phyloP scores from a whole-genome alignment of 1,284 basidiomycete genomes.

The Rhodotorula sp. region DNA sequence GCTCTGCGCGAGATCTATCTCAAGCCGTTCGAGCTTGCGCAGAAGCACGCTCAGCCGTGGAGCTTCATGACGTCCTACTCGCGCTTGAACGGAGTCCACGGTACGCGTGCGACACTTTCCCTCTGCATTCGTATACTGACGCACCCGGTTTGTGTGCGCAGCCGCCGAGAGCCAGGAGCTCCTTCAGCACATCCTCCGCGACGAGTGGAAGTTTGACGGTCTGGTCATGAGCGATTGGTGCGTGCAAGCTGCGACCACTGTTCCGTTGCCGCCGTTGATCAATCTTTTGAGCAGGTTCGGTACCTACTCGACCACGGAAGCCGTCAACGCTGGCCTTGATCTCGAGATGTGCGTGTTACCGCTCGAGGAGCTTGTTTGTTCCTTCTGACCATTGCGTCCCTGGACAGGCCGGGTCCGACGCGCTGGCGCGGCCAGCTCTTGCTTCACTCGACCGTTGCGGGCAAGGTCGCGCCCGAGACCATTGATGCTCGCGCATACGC shows the following conservation, averaged over 20 bases:
- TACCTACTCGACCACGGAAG: conserved; percentile 62
- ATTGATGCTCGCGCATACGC: conserved; percentile 59
- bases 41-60: conserved; percentile 61
- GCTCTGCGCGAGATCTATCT: conserved; percentile 74
- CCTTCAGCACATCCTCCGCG: conserved; percentile 62
- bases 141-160: conserved; percentile 63
- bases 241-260: too few relatives aligned
- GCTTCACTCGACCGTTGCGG: conserved; percentile 61
- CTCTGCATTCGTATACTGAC: conserved; percentile 45
- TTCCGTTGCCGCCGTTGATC: too few relatives aligned
- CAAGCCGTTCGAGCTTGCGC: conserved; percentile 77
- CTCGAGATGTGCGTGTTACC: conserved; percentile 63
- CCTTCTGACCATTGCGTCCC: background rate
- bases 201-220: conserved; percentile 68
- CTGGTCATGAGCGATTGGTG: conserved; percentile 42
- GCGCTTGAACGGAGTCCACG: background rate
- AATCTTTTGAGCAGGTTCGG: background rate
- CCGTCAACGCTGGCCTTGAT: conserved; percentile 72
- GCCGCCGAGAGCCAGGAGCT: conserved; percentile 65
- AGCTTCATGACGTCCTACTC: conserved; percentile 47
- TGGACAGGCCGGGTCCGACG: conserved; percentile 44
- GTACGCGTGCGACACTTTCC: background rate
- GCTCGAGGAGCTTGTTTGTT: too few relatives aligned
- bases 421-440: conserved; percentile 58
- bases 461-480: conserved; percentile 59